Base-by-base conservation (phyloP, 164 flowering plant species). In the Kingdonia uniflora region DNA sequence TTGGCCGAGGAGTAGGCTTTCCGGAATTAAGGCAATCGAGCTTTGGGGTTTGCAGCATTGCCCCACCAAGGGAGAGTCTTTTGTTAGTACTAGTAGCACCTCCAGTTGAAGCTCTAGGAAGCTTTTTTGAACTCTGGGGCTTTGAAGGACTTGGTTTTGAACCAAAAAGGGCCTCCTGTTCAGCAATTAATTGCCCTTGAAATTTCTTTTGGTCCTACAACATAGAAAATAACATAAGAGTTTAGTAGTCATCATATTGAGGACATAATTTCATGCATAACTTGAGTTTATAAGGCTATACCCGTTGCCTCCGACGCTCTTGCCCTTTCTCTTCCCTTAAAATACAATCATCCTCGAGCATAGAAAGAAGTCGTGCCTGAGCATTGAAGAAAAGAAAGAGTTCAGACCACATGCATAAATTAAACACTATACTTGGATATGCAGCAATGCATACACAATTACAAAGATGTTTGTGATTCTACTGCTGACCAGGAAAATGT, bases 141-240 rank as follows among this genome's bases (percentile, higher is more conserved):
- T 85, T 87, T 51, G 76, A 70, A 21, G 95, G 97, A 75, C 96
- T 91, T 52, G 95, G 95, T 64, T 81, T 91, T 57, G 97, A 90
- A 13, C 96, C 96, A 63, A 74, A 82, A 35, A 80, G 72, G 19
- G 70, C 82, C 59, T 87, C 96, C 67, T 87, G 87, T 62, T 84
- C 82, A 44, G 85, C 75, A 29, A 82, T 74, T 19, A 77, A 59
- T 68, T 84, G 92, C 48, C 77, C 96, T 57, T 83, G 79, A 48
- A 81, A 79, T 64, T 64, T 80, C 73, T 88, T 92, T 64, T 88
- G 96, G 52, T 92, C 99, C 98, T 91, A 69, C 33, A 73, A 37
- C 11, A 44, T 11, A 24, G 14, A 42, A 42, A 29, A 16, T 15
- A 16, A 8, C 21, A 15, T 1, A 21, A 23, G 14, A 16, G 5